Conservation (phyloP, 2,329 filamentous ascomycete genomes). For the Aurifilum marmelostoma region DNA sequence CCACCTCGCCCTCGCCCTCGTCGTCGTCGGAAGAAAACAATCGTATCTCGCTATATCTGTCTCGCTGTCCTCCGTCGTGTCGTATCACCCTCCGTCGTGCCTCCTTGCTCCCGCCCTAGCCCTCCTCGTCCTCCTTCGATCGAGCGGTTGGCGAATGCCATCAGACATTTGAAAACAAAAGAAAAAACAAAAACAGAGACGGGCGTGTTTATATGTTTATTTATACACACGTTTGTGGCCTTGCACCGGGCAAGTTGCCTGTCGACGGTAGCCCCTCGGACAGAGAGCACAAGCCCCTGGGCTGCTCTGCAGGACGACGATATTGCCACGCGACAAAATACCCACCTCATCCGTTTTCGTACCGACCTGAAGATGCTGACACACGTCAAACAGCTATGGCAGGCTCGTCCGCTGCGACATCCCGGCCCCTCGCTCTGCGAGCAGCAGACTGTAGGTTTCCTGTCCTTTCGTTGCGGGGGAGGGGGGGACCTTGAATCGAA, state of each 20-base stretch:
- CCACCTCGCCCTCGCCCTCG: conserved; percentile 30
- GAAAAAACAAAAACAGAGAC: conserved; percentile 2
- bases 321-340: conserved; percentile 35
- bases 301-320: conserved; percentile 38
- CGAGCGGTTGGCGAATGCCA: conserved; percentile 49
- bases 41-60: conserved; percentile 29
- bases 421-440: conserved; percentile 89
- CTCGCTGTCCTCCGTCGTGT: conserved; percentile 38
- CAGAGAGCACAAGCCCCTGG: conserved; percentile 21
- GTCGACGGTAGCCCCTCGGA: conserved; percentile 35
- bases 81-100: conserved; percentile 31
- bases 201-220: conserved; percentile 29
- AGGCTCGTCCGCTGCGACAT: conserved; percentile 98
- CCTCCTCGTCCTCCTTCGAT: conserved; percentile 47
- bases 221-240: conserved; percentile 23
- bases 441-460: conserved; percentile 85
- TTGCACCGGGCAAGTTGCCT: conserved; percentile 44
- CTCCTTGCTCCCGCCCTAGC: conserved; percentile 34
- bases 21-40: conserved; percentile 33
- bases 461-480: background rate
- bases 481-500: background rate
- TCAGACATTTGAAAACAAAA: conserved; percentile 26
- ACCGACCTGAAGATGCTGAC: conserved; percentile 54
- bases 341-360: conserved; percentile 32
- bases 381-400: conserved; percentile 71